Conservation (phyloP, 2,329 filamentous ascomycete genomes). For the Metarhizium humberi region DNA sequence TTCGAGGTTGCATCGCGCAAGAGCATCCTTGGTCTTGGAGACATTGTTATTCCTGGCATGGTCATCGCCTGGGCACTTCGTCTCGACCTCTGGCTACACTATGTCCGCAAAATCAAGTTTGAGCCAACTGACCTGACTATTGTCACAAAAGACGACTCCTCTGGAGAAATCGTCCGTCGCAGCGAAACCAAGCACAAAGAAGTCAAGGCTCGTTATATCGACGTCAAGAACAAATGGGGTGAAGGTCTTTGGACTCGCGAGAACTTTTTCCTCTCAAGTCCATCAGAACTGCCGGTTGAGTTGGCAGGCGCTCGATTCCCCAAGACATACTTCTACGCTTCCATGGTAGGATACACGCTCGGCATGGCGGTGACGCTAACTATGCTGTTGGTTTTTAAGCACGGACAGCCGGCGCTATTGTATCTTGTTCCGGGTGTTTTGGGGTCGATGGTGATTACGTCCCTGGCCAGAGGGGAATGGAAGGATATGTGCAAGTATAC, state of each 20-base stretch:
- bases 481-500: conserved; percentile 72
- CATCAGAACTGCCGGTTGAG: conserved; percentile 17
- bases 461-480: conserved; percentile 60
- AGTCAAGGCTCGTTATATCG: conserved; percentile 42
- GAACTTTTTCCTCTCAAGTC: conserved; percentile 14
- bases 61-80: conserved; percentile 79
- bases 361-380: conserved; percentile 70
- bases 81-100: conserved; percentile 85
- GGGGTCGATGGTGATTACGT: conserved; percentile 65
- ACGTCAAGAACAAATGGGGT: conserved; percentile 68
- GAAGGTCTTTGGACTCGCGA: conserved; percentile 66
- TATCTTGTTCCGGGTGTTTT: conserved; percentile 88
- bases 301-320: conserved; percentile 48
- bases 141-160: conserved; percentile 22
- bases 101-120: conserved; percentile 55
- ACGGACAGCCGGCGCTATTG: conserved; percentile 81
- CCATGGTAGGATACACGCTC: conserved; percentile 64
- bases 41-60: conserved; percentile 87
- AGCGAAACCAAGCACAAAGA: conserved; percentile 33
- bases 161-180: conserved; percentile 24
- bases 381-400: conserved; percentile 68
- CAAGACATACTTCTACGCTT: conserved; percentile 79
- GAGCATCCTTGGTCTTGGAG: conserved; percentile 86
- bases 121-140: conserved; percentile 24
- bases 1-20: conserved; percentile 58